Evolutionary conservation across 75 land plant genomes (phyloP), one percentile per base, ranked within the genome.

Genomic region (Pinus taeda): DNA sequence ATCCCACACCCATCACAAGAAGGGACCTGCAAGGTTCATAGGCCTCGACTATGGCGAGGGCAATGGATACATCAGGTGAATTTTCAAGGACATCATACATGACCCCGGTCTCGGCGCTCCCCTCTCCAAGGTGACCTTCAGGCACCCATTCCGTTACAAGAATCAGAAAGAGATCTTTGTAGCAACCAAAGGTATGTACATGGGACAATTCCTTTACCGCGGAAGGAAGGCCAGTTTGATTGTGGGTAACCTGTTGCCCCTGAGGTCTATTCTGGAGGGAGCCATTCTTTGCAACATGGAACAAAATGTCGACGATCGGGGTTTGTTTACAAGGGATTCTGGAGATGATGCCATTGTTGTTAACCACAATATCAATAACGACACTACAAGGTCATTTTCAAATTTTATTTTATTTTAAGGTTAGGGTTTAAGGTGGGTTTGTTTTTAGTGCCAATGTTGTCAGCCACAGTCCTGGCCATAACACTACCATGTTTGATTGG

Each of bases 271-370:
- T 49, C 88, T 86, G 2, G 86, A 86, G 58, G 86, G 82, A 13
- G 87, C 80, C 18, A 86, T 89, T 14, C 79, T 89, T 9, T 89
- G 91, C 77, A 89, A 89, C 56, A 85, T 89, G 80, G 89, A 89
- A 83, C 91, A 89, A 30, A 85, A 89, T 55, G 85, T 84, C 24
- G 89, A 87, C 2, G 87, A 87, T 55, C 76, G 86, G 17, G 86
- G 86, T 21, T 57, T 59, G 29, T 77, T 86, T 49, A 87, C 87
- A 18, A n/a, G 84, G 8, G 84, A 81, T 29, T 84, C 82, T 70
- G 87, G 87, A 1, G 89, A 87, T 62, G 84, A 87, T 57, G 89
- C 84, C 69, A 79, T 87, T 45, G 87, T 87, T 57, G 80, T 85
- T 66, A 76, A 77, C 73, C 88, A 86, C 78, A 86, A 86, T 69